Evolutionary conservation across 1,284 basidiomycete species (phyloP), one percentile per base, ranked within the genome.

Genomic region (Apiotrichum veenhuisii): DNA sequence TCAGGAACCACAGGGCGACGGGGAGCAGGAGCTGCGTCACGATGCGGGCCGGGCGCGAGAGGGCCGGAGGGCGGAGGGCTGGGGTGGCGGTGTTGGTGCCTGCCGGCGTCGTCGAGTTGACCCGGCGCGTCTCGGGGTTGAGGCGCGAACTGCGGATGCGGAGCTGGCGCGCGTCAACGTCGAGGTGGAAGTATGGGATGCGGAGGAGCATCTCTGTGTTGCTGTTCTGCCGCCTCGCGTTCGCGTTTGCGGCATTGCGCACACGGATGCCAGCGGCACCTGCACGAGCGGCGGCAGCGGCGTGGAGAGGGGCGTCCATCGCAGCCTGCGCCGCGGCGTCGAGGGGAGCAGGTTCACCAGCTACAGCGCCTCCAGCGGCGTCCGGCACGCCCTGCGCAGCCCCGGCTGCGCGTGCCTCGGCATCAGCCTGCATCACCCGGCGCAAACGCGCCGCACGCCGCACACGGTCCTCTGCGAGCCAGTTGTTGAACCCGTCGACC

Each of bases 1-100:
- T 74, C 33, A 73, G 49, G 47, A 74, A 64, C 72, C 72, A 76
- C 23, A 76, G 51, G 25, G 55, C 49, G 15, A 74, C 40, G 22
- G 72, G 72, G n/a, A 76, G 59, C 8, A 73, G 25, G 23, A 73
- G 22, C 44, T 69, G 69, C 1, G 71, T 74, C 17, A 59, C 41
- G 45, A 65, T 33, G 34, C 58, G 37, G 11, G 23, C 15, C 7
- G 56, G 62, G n/a, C 36, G 46, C 9, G 54, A 25, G 20, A 40
- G 44, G 8, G 57, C 55, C 5, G 43, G 44, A 20, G 36, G 53
- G 23, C 48, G 52, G 15, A 61, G 56, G 2, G 47, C 41, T 5
- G 48, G 38, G 44, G 50, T 2, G 37, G 40, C 33, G 34, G 30
- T 11, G 20, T 25, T 10, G 17, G 12, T 9, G 25, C 15, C 17